These are phyloP conservation scores for Tillandsia leiboldiana DNA, from an alignment of 176 grass and related monocot species.

Conservation along the genomic window DNA sequence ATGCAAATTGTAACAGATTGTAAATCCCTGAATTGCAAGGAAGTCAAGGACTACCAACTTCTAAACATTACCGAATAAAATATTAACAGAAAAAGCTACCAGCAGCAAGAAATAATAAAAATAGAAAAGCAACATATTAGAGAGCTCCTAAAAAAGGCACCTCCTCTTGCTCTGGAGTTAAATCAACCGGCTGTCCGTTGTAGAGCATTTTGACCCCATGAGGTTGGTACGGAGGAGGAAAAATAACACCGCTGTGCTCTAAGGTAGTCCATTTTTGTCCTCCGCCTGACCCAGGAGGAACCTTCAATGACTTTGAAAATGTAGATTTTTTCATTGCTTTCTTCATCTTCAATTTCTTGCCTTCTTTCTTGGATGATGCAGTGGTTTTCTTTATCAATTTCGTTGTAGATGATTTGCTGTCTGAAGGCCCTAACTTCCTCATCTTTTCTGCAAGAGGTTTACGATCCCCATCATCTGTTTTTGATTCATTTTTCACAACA, in stretches of 20 bases:
- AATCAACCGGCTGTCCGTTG: slow-evolving; percentile 63
- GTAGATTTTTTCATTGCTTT: slow-evolving; percentile 50
- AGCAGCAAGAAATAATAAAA: slow-evolving; percentile 5
- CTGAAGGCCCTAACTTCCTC: slow-evolving; percentile 56
- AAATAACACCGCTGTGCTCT: slow-evolving; percentile 87
- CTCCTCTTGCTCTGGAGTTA: slow-evolving; percentile 94
- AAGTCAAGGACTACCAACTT: neutral
- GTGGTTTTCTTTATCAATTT: slow-evolving; percentile 38
- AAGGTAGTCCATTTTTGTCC: slow-evolving; percentile 90
- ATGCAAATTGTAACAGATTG: neutral
- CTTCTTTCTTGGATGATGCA: slow-evolving; percentile 44
- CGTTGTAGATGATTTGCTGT: slow-evolving; percentile 38
- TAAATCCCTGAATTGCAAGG: no score
- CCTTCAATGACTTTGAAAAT: slow-evolving; percentile 53
- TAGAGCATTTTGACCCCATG: slow-evolving; percentile 97
- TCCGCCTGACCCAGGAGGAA: slow-evolving; percentile 80
- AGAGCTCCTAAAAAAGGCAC: slow-evolving; percentile 28
- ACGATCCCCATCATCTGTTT: slow-evolving; percentile 39
- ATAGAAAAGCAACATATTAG: neutral
- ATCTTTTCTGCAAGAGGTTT: slow-evolving; percentile 39
- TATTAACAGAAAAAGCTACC: slow-evolving; percentile 16
- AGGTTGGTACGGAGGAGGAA: slow-evolving; percentile 75
- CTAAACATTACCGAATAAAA: slow-evolving; percentile 9
- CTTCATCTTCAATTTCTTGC: slow-evolving; percentile 64
- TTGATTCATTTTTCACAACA: slow-evolving; percentile 31